A percentile compares a stretch with the other conserved stretches of the same genome.
Evolutionary conservation across 2,329 filamentous ascomycete species (phyloP).

Genomic region (Colletotrichum sp.): DNA sequence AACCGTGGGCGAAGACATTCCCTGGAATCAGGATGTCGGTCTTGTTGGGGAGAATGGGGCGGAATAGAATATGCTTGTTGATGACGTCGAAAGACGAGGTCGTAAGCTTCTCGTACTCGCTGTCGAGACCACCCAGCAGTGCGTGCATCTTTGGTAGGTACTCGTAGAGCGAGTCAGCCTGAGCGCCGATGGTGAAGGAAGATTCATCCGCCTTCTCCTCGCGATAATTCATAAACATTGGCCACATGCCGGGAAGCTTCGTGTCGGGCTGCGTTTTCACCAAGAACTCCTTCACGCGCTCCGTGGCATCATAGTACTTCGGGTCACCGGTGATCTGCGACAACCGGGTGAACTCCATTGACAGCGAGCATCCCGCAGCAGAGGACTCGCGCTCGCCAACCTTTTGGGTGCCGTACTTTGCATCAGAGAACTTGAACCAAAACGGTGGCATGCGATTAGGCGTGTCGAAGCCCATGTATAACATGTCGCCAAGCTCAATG

Average conservation of each 20-base stretch:
- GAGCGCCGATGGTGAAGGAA: slow-evolving; percentile 49
- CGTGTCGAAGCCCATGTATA: slow-evolving; percentile 59
- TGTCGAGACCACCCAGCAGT: slow-evolving; percentile 69
- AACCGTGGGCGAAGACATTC: slow-evolving; percentile 33
- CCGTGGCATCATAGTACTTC: slow-evolving; percentile 79
- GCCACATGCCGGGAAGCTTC: slow-evolving; percentile 75
- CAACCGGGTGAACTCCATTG: slow-evolving; percentile 76
- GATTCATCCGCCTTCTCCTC: slow-evolving; percentile 48
- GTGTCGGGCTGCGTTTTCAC: slow-evolving; percentile 69
- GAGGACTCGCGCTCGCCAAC: slow-evolving; percentile 42
- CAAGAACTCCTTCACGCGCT: slow-evolving; percentile 74
- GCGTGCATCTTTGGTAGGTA: slow-evolving; percentile 64
- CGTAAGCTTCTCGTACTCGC: slow-evolving; percentile 70
- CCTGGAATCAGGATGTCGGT: slow-evolving; percentile 66
- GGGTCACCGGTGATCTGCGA: slow-evolving; percentile 74
- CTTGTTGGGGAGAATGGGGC: slow-evolving; percentile 66
- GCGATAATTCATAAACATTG: slow-evolving; percentile 65
- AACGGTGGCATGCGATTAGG: slow-evolving; percentile 56
- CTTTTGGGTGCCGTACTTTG: slow-evolving; percentile 39
- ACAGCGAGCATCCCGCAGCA: slow-evolving; percentile 66
- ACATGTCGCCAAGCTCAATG: slow-evolving; percentile 56
- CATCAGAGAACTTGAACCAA: slow-evolving; percentile 47
- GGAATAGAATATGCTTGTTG: slow-evolving; percentile 68
- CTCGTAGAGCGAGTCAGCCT: slow-evolving; percentile 59
- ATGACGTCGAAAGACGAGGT: slow-evolving; percentile 64